A percentile compares a stretch with the other conserved stretches of the same genome.
These are phyloP conservation scores for Vaccinium macrocarpon DNA, from an alignment of 148 eudicot genomes.

Conservation along the genomic window DNA sequence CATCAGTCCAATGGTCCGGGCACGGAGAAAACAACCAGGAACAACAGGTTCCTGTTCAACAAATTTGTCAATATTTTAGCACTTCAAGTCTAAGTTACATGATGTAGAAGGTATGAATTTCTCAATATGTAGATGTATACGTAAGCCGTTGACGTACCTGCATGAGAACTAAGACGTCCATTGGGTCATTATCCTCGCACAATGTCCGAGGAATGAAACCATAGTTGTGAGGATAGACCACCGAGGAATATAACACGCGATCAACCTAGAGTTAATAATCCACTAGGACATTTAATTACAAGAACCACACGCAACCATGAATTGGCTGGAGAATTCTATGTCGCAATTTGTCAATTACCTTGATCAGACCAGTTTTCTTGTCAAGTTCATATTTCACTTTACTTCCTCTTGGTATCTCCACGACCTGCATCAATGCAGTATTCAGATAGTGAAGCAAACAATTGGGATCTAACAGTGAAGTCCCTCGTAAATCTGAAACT, in stretches of 20 bases:
- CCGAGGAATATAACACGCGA: conserved; percentile 79
- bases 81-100: too few relatives aligned
- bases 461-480: neutral
- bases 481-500: neutral
- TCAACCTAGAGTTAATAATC: conserved; percentile 48
- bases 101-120: too few relatives aligned
- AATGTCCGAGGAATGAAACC: conserved; percentile 86
- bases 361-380: conserved; percentile 85
- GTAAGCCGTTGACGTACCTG: conserved; percentile 39
- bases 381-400: conserved; percentile 96
- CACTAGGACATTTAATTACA: neutral
- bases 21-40: conserved; percentile 88
- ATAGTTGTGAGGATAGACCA: conserved; percentile 88
- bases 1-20: conserved; percentile 83
- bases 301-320: neutral
- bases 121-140: too few relatives aligned
- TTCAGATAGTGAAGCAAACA: neutral
- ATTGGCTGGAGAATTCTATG: neutral
- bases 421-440: conserved; percentile 41
- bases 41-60: conserved; percentile 67
- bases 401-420: conserved; percentile 84
- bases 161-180: conserved; percentile 84
- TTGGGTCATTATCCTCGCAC: conserved; percentile 85
- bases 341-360: conserved; percentile 34
- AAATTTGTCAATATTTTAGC: neutral